These are phyloP conservation scores for Barnettozyma vustinii DNA, from an alignment of 805 yeast genomes.

Conservation along the genomic window DNA sequence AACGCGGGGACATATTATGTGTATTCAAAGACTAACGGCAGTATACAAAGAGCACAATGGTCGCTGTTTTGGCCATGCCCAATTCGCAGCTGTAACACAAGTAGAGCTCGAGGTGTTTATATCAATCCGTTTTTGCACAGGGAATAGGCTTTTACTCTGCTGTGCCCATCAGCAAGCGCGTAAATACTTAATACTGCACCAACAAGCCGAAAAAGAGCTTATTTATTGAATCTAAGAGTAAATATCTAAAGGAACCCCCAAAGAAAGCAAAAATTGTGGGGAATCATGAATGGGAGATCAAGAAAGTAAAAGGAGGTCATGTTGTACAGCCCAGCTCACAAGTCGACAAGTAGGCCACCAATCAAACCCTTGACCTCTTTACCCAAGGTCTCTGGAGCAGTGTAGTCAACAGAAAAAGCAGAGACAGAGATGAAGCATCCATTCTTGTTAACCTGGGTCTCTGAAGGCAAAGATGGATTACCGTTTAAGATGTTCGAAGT, in stretches of 20 bases:
- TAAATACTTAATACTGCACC: too few species aligned
- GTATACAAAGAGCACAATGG: too few species aligned
- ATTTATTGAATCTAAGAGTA: neutral
- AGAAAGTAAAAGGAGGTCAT: neutral
- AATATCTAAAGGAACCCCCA: neutral
- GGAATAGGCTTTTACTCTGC: too few species aligned
- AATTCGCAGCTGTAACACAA: too few species aligned
- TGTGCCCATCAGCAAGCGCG: too few species aligned
- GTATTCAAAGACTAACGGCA: too few species aligned
- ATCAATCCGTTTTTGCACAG: too few species aligned
- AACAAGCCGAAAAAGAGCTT: too few species aligned
- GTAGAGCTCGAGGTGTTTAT: too few species aligned
- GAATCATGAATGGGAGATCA: neutral
- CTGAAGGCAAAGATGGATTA: slow-evolving; percentile 40
- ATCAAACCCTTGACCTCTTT: slow-evolving; percentile 15
- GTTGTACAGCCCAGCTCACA: slow-evolving; percentile 1
- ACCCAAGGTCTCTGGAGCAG: slow-evolving; percentile 18
- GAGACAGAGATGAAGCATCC: slow-evolving; percentile 41
- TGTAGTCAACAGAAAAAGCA: slow-evolving; percentile 42
- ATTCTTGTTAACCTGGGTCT: slow-evolving; percentile 26
- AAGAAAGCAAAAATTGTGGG: neutral
- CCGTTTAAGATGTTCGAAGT: slow-evolving; percentile 33
- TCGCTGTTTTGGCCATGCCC: too few species aligned
- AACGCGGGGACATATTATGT: too few species aligned
- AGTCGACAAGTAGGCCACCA: slow-evolving; percentile 10